Evolutionary conservation across 2,329 filamentous ascomycete species (phyloP), one percentile per base, ranked within the genome.

Genomic region (Orbilia quercus): DNA sequence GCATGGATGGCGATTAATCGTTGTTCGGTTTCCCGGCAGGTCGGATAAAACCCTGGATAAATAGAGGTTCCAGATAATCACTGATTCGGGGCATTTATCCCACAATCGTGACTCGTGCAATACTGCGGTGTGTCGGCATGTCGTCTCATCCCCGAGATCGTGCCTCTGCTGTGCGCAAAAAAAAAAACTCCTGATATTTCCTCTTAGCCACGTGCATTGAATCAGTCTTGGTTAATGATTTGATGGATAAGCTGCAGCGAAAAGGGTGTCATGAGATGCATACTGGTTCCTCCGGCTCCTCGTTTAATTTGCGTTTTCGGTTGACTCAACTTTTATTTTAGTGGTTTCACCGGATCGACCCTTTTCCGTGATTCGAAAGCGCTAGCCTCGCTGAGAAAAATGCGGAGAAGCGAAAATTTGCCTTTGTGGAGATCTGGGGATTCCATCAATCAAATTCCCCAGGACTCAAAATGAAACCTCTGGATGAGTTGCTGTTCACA

Each of bases 21-120:
- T 38, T 7, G 28, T 34, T 28, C 22, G 40, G 48, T 23, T 71
- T 58, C 34, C 53, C 67, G 59, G 59, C 54, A 58, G 36, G 18
- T n/a, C 67, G 67, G 67, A 22, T 72, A 72, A 72, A 72, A 64
- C 31, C 51, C 7, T 72, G 59, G 67, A 45, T 65, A 65, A 72
- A 72, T 72, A 7, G 42, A 25, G 45, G 40, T 28, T 50, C 47
- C 25, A 1, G 14, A 36, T 36, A 34, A 45, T 16, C 20, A 57
- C n/a, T n/a, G n/a, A n/a, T n/a, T n/a, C n/a, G n/a, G 9, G 22
- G 25, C 25, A 42, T 44, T 25, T 44, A 18, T 6, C 11, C 31
- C 23, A 44, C 34, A 22, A 20, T 36, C 18, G 31, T 1, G 12
- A 34, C 31, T n/a, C n/a, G n/a, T n/a, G n/a, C n/a, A n/a, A n/a